Conservation (phyloP, 1,139 yeast species). For the Saccharomyces pastorianus region DNA sequence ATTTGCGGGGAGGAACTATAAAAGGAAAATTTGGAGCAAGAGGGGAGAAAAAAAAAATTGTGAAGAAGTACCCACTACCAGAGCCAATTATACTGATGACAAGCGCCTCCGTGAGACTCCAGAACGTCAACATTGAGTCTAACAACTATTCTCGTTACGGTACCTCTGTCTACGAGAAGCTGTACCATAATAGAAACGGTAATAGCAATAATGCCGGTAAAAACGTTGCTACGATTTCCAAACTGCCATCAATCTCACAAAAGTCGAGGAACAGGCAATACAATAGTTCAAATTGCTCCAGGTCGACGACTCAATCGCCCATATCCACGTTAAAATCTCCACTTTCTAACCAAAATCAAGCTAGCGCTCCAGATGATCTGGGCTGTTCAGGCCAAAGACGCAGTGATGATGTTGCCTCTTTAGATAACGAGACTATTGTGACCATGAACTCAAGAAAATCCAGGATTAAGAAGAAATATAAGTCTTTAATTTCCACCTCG, state of each 20-base stretch:
- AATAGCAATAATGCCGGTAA: background rate
- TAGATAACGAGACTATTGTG: constrained; percentile 9
- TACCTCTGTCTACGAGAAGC: constrained; percentile 23
- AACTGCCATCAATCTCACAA: background rate
- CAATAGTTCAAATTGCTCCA: background rate
- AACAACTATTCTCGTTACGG: constrained; percentile 28
- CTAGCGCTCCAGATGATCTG: background rate
- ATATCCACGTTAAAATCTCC: background rate
- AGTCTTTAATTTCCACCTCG: constrained; percentile 20
- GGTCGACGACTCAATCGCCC: background rate
- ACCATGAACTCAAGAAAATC: constrained; percentile 12
- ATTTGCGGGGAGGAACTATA: background rate
- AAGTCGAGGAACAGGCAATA: background rate
- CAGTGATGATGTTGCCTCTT: background rate
- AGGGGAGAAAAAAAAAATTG: background rate
- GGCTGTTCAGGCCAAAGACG: background rate
- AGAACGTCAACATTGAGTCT: constrained; percentile 20
- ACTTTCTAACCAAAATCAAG: background rate
- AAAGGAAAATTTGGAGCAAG: background rate
- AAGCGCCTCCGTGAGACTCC: background rate
- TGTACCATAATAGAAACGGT: constrained; percentile 13
- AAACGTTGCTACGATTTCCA: background rate
- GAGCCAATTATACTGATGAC: background rate
- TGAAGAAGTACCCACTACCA: no score
- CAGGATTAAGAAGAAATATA: constrained; percentile 21